Percentiles rank a stretch among this genome's conserved stretches.
These are phyloP conservation scores for Pythium sp. DNA, from an alignment of 352 stramenopile genomes.

Conservation along the genomic window DNA sequence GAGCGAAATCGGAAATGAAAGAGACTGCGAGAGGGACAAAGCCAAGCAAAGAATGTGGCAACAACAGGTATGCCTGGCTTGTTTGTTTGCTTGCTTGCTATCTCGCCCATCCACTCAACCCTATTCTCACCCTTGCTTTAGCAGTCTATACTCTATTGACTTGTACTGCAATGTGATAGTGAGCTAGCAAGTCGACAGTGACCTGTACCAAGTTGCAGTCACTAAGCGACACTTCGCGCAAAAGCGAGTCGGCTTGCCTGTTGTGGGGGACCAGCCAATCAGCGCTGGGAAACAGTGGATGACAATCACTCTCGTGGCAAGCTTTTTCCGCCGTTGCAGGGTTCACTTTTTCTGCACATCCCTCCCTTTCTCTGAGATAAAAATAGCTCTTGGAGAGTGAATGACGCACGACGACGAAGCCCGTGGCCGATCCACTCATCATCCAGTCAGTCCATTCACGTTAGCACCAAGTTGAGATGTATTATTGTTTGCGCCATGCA, in stretches of 20 bases:
- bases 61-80: neutral
- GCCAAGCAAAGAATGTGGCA: neutral
- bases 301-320: neutral
- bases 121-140: neutral
- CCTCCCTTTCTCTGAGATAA: neutral
- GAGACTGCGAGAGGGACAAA: neutral
- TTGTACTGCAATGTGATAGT: neutral
- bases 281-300: neutral
- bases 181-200: neutral
- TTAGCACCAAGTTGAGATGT: too few species aligned
- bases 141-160: neutral
- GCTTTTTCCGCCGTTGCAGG: neutral
- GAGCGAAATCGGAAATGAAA: neutral
- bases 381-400: neutral
- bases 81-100: too few species aligned
- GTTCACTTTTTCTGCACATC: neutral
- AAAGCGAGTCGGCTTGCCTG: neutral
- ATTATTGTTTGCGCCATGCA: too few species aligned
- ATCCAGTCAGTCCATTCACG: neutral
- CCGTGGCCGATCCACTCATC: neutral
- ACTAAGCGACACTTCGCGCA: neutral
- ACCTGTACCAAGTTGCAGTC: neutral
- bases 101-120: too few species aligned
- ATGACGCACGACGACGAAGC: neutral
- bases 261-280: neutral